Evolutionary conservation across 805 yeast genomes (phyloP), one percentile per base, ranked within the genome.

Genomic region (Lachancea waltii): DNA sequence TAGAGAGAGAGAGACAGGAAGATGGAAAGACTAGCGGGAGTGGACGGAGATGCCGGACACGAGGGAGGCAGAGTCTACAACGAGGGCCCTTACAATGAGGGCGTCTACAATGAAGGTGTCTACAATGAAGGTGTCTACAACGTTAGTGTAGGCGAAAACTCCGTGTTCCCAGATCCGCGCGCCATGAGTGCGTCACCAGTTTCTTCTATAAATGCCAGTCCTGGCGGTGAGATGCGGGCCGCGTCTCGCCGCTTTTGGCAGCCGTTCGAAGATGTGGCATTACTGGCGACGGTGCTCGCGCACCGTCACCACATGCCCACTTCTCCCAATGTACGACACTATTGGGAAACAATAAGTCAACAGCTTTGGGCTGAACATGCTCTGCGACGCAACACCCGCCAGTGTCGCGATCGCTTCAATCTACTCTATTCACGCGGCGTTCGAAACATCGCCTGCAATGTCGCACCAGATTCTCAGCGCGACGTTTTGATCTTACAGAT

Each of bases 321-420:
- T 5, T 19, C 35, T 10, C 24, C 41, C 16, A 37, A 31, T 11
- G 31, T 23, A 10, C 30, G 31, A 13, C 35, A 50, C 21, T 55
- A 50, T 36, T 53, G 60, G 58, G 45, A 47, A 7, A 45, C 44
- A 18, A 44, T 53, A n/a, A 50, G 56, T 11, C 37, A 43, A 14
- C 44, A 47, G n/a, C 32, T 55, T 17, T 30, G 29, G 8, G 44
- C 48, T 17, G 45, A 40, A 29, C 43, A 48, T 31, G 42, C 43
- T 8, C 44, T 39, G 30, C 46, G 43, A 13, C 44, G 58, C 38
- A 55, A 55, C 41, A 42, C 53, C n/a, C 46, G 60, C 30, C 60
- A 55, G 35, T 53, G 58, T 33, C 56, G 54, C 32, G 60, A 55
- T 42, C 40, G 60, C 24, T 55, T 53, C 38, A 55, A 53, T 37